Evolutionary conservation across 2,329 filamentous ascomycete species (phyloP).

Genomic region (Fusarium equiseti): DNA sequence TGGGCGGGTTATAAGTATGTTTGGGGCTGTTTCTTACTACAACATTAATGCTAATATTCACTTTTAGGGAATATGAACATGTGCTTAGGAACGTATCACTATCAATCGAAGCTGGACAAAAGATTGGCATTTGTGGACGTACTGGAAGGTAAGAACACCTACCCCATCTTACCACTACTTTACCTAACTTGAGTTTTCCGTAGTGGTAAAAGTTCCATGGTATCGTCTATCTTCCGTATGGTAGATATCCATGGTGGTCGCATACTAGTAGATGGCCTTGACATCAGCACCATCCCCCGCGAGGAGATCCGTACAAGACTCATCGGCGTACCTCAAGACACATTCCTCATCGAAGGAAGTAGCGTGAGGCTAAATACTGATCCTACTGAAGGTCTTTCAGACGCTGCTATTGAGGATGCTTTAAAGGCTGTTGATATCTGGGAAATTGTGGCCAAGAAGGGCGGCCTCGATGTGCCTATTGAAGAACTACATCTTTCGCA

Average conservation of each 20-base stretch:
- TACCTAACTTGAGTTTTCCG: not conserved
- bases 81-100: constrained; percentile 22
- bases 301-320: constrained; percentile 50
- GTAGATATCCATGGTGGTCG: constrained; percentile 56
- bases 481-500: constrained; percentile 54
- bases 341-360: constrained; percentile 59
- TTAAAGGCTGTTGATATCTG: constrained; percentile 61
- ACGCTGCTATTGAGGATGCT: constrained; percentile 58
- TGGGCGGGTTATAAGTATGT: constrained; percentile 31
- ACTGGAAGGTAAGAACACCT: constrained; percentile 27
- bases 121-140: constrained; percentile 37
- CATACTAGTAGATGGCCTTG: constrained; percentile 60
- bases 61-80: not conserved
- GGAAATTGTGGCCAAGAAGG: constrained; percentile 54
- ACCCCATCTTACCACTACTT: not conserved
- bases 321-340: constrained; percentile 63
- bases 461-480: constrained; percentile 54
- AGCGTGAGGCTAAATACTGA: constrained; percentile 62
- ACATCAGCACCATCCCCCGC: constrained; percentile 48
- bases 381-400: constrained; percentile 52
- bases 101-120: constrained; percentile 30
- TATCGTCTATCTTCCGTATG: constrained; percentile 57
- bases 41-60: not conserved
- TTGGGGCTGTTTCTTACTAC: fast-evolving
- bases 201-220: constrained; percentile 62